These are phyloP conservation scores for Candolleomyces eurysporus DNA, from an alignment of 768 basidiomycete species.

Conservation along the genomic window DNA sequence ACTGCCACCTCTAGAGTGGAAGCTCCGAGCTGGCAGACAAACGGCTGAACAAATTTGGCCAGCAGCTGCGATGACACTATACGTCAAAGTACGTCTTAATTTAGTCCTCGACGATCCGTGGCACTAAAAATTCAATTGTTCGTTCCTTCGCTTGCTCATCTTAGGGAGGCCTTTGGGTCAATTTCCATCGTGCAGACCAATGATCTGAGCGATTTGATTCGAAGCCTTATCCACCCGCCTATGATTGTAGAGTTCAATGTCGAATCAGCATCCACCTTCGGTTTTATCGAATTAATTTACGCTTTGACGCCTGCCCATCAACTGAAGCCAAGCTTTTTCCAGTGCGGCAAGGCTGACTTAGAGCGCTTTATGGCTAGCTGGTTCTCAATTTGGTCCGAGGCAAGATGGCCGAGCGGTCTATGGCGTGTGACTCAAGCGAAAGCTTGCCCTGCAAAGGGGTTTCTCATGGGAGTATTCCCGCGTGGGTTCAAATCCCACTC, in stretches of 20 bases:
- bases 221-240: too few species aligned
- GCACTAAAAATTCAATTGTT: neutral
- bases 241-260: too few species aligned
- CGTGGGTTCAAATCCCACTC: neutral
- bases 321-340: too few species aligned
- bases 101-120: too few species aligned
- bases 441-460: slow-evolving; percentile 21
- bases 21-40: slow-evolving; percentile 45
- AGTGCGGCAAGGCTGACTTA: too few species aligned
- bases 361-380: too few species aligned
- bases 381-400: slow-evolving; percentile 13
- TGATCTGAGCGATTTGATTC: too few species aligned
- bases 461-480: neutral
- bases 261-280: too few species aligned
- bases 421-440: slow-evolving; percentile 59
- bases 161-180: neutral
- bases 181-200: neutral
- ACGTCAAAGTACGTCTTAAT: slow-evolving; percentile 52
- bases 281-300: too few species aligned
- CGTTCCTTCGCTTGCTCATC: neutral
- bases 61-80: slow-evolving; percentile 60
- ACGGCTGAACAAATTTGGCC: slow-evolving; percentile 60
- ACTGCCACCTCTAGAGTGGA: slow-evolving; percentile 62
- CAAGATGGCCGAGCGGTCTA: slow-evolving; percentile 65
- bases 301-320: too few species aligned